Evolutionary conservation across 148 eudicot genomes (phyloP).

Genomic region (Chenopodium formosanum): DNA sequence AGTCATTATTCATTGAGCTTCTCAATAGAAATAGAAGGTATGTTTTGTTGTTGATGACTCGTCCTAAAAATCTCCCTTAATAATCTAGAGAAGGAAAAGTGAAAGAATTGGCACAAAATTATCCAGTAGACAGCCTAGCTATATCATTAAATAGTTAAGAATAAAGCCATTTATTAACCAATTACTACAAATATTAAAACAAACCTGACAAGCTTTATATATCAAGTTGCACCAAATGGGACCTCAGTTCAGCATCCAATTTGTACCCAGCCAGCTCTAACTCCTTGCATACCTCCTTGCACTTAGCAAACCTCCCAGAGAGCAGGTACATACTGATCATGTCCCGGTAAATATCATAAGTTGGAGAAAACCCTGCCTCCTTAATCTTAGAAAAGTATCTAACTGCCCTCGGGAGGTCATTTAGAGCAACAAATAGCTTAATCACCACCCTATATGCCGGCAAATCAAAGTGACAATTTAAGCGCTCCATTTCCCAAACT

Average conservation of each 20-base stretch:
- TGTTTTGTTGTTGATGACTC: not conserved
- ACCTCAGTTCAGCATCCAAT: conserved; percentile 50
- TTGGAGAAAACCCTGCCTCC: conserved; percentile 79
- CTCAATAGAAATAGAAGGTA: not conserved
- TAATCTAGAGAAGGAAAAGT: not conserved
- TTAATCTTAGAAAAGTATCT: conserved; percentile 75
- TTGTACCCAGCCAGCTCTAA: conserved; percentile 67
- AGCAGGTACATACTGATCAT: conserved; percentile 50
- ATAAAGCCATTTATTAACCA: conserved; percentile 9
- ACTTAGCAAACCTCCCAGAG: conserved; percentile 76
- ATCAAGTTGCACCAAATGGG: conserved; percentile 50
- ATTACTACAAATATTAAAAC: not conserved
- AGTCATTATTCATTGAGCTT: not conserved
- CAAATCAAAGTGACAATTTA: conserved; percentile 60
- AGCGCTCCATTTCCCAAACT: conserved; percentile 94
- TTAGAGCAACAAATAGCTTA: conserved; percentile 69
- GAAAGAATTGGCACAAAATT: not conserved
- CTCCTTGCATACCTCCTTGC: conserved; percentile 77
- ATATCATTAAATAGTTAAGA: not conserved
- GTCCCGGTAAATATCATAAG: conserved; percentile 66
- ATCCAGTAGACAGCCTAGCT: not conserved
- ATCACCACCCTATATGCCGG: conserved; percentile 81
- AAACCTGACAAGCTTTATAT: conserved; percentile 28
- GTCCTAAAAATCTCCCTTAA: not conserved
- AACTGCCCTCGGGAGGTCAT: conserved; percentile 75